These are phyloP conservation scores for Komagataella kurtzmanii DNA, from an alignment of 805 yeast species.

Conservation along the genomic window DNA sequence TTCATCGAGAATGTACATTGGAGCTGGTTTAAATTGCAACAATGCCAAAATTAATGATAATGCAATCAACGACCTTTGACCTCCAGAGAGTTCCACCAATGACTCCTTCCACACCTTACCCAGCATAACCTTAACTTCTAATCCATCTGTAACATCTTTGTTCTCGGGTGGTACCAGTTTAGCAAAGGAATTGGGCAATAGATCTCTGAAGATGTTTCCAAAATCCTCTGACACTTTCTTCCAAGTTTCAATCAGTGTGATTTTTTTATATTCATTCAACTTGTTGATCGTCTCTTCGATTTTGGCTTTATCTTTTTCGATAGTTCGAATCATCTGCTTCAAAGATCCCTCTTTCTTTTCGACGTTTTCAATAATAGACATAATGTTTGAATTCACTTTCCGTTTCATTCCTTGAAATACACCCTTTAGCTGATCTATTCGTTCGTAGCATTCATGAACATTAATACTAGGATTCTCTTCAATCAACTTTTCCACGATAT, in stretches of 20 bases:
- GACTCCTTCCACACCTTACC: slow-evolving; percentile 96
- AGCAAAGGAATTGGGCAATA: slow-evolving; percentile 83
- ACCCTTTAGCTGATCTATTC: slow-evolving; percentile 40
- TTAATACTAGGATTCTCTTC: slow-evolving; percentile 51
- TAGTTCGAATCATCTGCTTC: slow-evolving; percentile 70
- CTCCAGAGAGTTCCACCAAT: slow-evolving; percentile 90
- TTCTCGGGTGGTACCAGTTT: slow-evolving; percentile 73
- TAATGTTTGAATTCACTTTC: slow-evolving; percentile 73
- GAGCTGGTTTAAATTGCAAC: slow-evolving; percentile 93
- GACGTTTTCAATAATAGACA: slow-evolving; percentile 84
- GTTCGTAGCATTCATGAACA: slow-evolving; percentile 45
- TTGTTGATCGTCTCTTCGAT: slow-evolving; percentile 79
- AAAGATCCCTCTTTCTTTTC: slow-evolving; percentile 76
- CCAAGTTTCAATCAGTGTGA: slow-evolving; percentile 76
- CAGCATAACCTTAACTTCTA: slow-evolving; percentile 78
- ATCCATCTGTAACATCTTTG: slow-evolving; percentile 78
- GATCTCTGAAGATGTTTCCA: slow-evolving; percentile 79
- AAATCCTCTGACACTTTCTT: slow-evolving; percentile 78
- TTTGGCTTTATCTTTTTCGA: slow-evolving; percentile 79
- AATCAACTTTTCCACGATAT: slow-evolving; percentile 39
- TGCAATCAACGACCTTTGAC: slow-evolving; percentile 91
- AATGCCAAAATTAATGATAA: slow-evolving; percentile 84
- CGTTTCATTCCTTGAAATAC: slow-evolving; percentile 59
- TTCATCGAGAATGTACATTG: slow-evolving; percentile 94
- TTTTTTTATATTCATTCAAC: slow-evolving; percentile 73